Evolutionary conservation across 2,329 filamentous ascomycete species (phyloP), one percentile per base, ranked within the genome.

Genomic region (Aquanectria penicillioides): DNA sequence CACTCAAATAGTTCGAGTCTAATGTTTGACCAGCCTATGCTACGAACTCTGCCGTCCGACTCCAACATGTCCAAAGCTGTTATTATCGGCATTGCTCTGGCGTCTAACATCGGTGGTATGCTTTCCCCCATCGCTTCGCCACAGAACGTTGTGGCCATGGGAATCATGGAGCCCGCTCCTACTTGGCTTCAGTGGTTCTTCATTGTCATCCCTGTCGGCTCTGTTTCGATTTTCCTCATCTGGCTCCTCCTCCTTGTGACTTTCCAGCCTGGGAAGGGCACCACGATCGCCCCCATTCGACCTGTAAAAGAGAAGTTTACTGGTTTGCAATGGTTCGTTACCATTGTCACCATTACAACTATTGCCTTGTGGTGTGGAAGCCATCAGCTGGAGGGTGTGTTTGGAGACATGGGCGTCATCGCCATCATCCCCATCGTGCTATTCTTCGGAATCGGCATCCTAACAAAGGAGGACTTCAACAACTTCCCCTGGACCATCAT

Each of bases 401-500:
- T 99, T 71, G 95, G 95, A 52, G 94, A 99, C 73, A 99, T 99
- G 95, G 95, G 95, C 50, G 94, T 99, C 50, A 91, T 99, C 36
- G 96, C 95, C 57, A 97, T 99, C 72, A 93, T 99, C 60, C 95
- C 95, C 6, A 90, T 99, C 48, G 91, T 97, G 3, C 83, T 97
- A 36, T 99, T 99, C 84, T 99, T 99, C 70, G 95, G 95, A 52
- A 94, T 93, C 2, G 95, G 95, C 10, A 94, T 98, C 66, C 83
- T 99, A 26, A 98, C 94, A 44, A 99, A 98, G 78, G 95, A 98
- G 77, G 95, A 99, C 78, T 99, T 99, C 75, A 99, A 99, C 82
- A 99, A 99, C 77, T 99, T 99, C 77, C 90, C 97, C 33, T 99
- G 95, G 95, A 99, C 96, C 17, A 99, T 99, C 77, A 97, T 99